Percentiles rank a stretch among this genome's conserved stretches.
phyloP scores from a whole-genome alignment of 2,329 filamentous ascomycete genomes.

The Fusarium sp. region DNA sequence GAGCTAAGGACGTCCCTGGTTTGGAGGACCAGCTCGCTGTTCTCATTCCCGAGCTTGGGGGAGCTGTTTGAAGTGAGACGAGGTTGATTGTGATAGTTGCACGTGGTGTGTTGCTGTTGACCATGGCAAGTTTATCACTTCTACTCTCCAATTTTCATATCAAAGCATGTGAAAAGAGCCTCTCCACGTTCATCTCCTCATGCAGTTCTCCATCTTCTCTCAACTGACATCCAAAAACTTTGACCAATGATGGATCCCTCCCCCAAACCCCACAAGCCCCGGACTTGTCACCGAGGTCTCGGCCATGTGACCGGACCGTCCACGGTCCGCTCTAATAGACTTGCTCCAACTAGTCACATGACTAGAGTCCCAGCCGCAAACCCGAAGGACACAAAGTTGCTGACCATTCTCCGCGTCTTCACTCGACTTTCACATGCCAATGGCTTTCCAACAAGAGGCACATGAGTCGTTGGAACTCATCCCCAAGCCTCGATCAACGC shows the following conservation, averaged over 20 bases:
- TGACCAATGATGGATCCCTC: conserved; percentile 23
- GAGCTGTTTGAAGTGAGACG: not conserved
- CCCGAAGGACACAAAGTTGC: not conserved
- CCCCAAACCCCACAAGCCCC: conserved; percentile 33
- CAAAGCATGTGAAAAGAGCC: conserved; percentile 28
- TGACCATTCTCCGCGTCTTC: not conserved
- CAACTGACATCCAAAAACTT: not conserved
- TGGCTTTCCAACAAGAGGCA: not conserved
- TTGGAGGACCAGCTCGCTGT: conserved; percentile 13
- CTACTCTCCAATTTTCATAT: not conserved
- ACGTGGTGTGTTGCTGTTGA: conserved; percentile 6
- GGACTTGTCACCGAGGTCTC: conserved; percentile 39
- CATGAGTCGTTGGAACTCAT: conserved; percentile 25
- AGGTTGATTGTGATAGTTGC: not conserved
- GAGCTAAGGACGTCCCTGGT: conserved; percentile 7
- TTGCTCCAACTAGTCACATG: conserved; percentile 18
- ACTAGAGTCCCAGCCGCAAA: conserved; percentile 1
- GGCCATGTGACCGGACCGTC: conserved; percentile 29
- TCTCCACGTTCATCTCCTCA: conserved; percentile 17
- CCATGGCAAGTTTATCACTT: not conserved
- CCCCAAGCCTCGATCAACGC: conserved; percentile 15
- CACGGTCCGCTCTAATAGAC: not conserved
- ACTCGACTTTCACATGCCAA: conserved; percentile 29
- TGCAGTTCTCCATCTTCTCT: conserved; percentile 4
- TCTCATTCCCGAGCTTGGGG: conserved; percentile 24